Conservation (phyloP, 176 grass and related monocot genomes). For the Lolium perenne region DNA sequence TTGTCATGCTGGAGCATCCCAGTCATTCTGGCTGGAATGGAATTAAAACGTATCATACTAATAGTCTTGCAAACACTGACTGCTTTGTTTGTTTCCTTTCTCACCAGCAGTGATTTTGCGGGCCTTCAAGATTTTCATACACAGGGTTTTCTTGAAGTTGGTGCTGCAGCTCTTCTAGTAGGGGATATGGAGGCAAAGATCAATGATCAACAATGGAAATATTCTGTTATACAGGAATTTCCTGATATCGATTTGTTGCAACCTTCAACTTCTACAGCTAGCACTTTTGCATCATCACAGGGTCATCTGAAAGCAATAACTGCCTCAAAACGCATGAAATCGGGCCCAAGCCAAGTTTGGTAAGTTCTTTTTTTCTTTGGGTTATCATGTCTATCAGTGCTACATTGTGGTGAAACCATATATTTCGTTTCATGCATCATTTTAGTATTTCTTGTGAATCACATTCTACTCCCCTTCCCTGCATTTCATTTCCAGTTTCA, state of each 20-base stretch:
- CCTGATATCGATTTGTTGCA: slow-evolving; percentile 89
- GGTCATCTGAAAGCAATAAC: slow-evolving; percentile 98
- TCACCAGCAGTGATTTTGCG: slow-evolving; percentile 60
- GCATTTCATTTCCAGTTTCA: neutral
- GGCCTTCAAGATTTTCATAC: slow-evolving; percentile 66
- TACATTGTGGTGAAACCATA: slow-evolving; percentile 3
- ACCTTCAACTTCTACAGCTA: slow-evolving; percentile 69
- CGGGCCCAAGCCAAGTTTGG: slow-evolving; percentile 91
- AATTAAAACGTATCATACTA: neutral
- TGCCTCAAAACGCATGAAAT: slow-evolving; percentile 93
- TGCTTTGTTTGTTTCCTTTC: slow-evolving; percentile 36
- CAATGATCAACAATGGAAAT: slow-evolving; percentile 77
- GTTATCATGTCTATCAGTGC: neutral
- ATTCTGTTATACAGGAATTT: slow-evolving; percentile 72
- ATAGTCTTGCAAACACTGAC: slow-evolving; percentile 35
- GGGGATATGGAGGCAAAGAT: slow-evolving; percentile 77
- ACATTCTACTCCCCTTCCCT: slow-evolving; percentile 25
- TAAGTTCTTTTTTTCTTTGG: slow-evolving; percentile 50
- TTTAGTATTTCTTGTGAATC: neutral
- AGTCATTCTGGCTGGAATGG: neutral
- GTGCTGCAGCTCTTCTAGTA: slow-evolving; percentile 92
- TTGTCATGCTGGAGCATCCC: neutral
- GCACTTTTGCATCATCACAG: slow-evolving; percentile 69
- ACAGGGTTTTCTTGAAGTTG: slow-evolving; percentile 74
- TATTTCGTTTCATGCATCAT: slow-evolving; percentile 28